A percentile compares a stretch with the other conserved stretches of the same genome.
Conservation (phyloP, 2,329 filamentous ascomycete species). For the Colletotrichum zoysiae region DNA sequence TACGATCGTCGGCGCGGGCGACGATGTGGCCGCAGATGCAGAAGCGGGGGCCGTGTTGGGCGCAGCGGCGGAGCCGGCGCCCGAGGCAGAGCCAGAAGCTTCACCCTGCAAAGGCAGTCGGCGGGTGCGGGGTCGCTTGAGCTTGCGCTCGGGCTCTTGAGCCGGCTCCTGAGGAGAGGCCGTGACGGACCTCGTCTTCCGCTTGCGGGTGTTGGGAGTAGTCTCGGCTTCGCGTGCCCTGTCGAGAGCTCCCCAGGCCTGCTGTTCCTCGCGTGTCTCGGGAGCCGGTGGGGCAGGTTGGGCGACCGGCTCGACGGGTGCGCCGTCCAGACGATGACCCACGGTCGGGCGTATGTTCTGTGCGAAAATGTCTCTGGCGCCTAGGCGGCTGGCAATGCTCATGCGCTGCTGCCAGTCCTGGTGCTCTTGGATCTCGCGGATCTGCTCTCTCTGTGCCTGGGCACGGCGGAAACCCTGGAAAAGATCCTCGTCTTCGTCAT, state of each 20-base stretch:
- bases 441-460: slow-evolving; percentile 62
- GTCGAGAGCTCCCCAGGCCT: slow-evolving; percentile 92
- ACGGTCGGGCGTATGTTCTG: slow-evolving; percentile 69
- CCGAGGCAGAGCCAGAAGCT: slow-evolving; percentile 50
- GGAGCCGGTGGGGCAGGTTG: slow-evolving; percentile 12
- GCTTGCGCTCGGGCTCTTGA: slow-evolving; percentile 81
- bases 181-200: slow-evolving; percentile 78
- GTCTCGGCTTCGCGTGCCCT: slow-evolving; percentile 79
- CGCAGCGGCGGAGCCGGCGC: slow-evolving; percentile 45
- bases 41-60: slow-evolving; percentile 33
- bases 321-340: slow-evolving; percentile 71
- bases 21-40: slow-evolving; percentile 12
- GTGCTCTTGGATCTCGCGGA: slow-evolving; percentile 66
- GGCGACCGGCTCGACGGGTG: slow-evolving; percentile 45
- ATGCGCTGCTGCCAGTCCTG: slow-evolving; percentile 87
- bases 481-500: slow-evolving; percentile 81
- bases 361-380: slow-evolving; percentile 79
- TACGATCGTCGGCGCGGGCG: slow-evolving; percentile 45
- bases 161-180: slow-evolving; percentile 75
- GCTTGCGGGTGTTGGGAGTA: slow-evolving; percentile 71
- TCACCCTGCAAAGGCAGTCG: slow-evolving; percentile 67
- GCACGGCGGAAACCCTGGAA: slow-evolving; percentile 67
- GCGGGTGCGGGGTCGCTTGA: slow-evolving; percentile 88
- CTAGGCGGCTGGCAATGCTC: slow-evolving; percentile 83
- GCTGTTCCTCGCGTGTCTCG: slow-evolving; percentile 83